phyloP scores from a whole-genome alignment of 495 filamentous ascomycete species.

The Penicillium diatomitis region DNA sequence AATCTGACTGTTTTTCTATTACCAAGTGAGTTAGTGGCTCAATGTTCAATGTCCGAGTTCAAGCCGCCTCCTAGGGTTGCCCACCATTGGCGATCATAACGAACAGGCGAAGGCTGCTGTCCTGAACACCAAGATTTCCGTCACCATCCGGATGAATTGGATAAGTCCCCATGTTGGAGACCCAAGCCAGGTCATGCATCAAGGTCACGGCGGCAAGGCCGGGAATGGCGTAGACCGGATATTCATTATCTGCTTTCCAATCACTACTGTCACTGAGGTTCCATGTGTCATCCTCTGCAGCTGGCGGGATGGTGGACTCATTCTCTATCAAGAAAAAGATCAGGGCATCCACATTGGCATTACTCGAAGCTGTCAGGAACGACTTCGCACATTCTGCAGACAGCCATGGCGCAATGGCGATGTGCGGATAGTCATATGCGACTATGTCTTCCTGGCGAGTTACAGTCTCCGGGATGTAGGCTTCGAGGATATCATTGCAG shows the following conservation, averaged over 20 bases:
- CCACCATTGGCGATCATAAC: slow-evolving; percentile 48
- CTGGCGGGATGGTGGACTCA: slow-evolving; percentile 50
- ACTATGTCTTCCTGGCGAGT: slow-evolving; percentile 63
- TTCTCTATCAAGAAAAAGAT: slow-evolving; percentile 63
- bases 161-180: slow-evolving; percentile 59
- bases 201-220: slow-evolving; percentile 52
- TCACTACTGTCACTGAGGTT: slow-evolving; percentile 47
- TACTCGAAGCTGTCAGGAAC: slow-evolving; percentile 55
- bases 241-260: slow-evolving; percentile 58
- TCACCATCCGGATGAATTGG: not conserved
- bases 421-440: slow-evolving; percentile 39
- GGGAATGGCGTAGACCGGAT: slow-evolving; percentile 78
- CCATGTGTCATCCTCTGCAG: slow-evolving; percentile 52
- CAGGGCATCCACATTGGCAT: slow-evolving; percentile 52
- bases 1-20: not conserved
- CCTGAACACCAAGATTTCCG: slow-evolving; percentile 32
- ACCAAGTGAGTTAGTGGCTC: not conserved
- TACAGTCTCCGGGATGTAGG: slow-evolving; percentile 62
- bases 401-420: slow-evolving; percentile 88
- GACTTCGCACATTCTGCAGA: slow-evolving; percentile 55
- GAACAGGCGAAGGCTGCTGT: slow-evolving; percentile 49
- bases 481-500: slow-evolving; percentile 49
- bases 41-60: not conserved
- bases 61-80: not conserved
- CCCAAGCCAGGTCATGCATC: slow-evolving; percentile 62